phyloP scores from a whole-genome alignment of 176 grass and related monocot species.

The Aechmea fasciata region DNA sequence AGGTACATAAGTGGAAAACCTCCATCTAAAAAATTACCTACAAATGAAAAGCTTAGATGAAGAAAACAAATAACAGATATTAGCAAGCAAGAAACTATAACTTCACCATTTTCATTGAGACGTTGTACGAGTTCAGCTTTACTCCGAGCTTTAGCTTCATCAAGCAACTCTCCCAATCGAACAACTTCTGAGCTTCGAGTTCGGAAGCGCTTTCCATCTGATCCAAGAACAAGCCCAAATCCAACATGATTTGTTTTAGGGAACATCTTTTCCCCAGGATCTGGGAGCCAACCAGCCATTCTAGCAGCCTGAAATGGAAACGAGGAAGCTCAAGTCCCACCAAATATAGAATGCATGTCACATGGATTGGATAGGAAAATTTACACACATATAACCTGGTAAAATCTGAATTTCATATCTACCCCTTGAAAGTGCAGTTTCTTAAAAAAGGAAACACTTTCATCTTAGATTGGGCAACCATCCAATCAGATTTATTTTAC shows the following conservation, averaged over 20 bases:
- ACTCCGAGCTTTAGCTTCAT: conserved; percentile 79
- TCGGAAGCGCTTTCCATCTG: conserved; percentile 81
- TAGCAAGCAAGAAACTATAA: conserved; percentile 9
- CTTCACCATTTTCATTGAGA: conserved; percentile 62
- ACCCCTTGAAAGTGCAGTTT: no score
- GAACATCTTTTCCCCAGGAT: conserved; percentile 44
- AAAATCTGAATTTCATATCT: no score
- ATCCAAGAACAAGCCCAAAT: conserved; percentile 92
- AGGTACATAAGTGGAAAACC: background rate
- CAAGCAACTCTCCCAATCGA: conserved; percentile 75
- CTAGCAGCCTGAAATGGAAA: conserved; percentile 56
- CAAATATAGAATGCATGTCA: background rate
- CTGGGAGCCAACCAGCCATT: conserved; percentile 68
- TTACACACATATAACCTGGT: no score
- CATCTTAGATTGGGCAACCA: no score
- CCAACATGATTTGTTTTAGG: conserved; percentile 81
- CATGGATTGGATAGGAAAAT: no score
- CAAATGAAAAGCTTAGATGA: background rate
- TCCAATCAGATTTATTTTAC: no score
- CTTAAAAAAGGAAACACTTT: no score
- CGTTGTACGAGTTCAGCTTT: conserved; percentile 66
- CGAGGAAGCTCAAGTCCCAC: background rate
- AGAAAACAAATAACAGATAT: background rate
- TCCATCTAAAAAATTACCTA: background rate
- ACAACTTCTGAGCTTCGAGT: conserved; percentile 84